Evolutionary conservation across 805 yeast species (phyloP).

Genomic region (Yarrowia yakushimensis): DNA sequence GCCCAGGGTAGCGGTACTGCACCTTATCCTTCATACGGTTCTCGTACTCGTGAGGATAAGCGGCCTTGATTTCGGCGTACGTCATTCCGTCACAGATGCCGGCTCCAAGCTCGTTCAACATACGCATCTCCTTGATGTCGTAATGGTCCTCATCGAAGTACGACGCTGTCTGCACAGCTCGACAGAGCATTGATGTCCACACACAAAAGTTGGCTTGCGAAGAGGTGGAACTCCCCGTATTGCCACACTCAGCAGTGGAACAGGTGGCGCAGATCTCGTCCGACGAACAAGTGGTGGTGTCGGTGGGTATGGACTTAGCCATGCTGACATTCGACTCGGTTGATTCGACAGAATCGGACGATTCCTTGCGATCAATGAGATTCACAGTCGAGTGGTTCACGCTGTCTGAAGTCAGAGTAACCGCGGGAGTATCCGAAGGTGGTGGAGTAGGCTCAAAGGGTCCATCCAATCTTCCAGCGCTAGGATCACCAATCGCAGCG

Average conservation of each 20-base stretch:
- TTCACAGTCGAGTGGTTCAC: neutral
- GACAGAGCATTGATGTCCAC: slow-evolving; percentile 83
- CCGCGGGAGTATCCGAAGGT: neutral
- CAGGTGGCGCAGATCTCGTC: neutral
- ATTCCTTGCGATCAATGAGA: neutral
- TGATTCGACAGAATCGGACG: neutral
- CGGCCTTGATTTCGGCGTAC: slow-evolving; percentile 72
- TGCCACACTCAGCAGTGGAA: neutral
- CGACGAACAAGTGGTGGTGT: neutral
- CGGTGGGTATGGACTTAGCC: neutral
- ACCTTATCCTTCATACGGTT: slow-evolving; percentile 74
- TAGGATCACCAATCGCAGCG: neutral
- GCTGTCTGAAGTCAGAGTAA: neutral
- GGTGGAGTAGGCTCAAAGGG: neutral
- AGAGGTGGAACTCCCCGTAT: slow-evolving; percentile 31
- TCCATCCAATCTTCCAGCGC: neutral
- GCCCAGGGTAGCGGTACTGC: slow-evolving; percentile 90
- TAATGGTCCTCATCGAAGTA: slow-evolving; percentile 69
- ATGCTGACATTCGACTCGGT: neutral
- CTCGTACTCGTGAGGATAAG: slow-evolving; percentile 73
- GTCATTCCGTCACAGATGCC: slow-evolving; percentile 93
- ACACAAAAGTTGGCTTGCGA: slow-evolving; percentile 78
- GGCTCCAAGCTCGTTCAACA: slow-evolving; percentile 91
- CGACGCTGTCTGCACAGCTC: slow-evolving; percentile 76
- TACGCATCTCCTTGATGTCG: slow-evolving; percentile 81